A percentile compares a stretch with the other conserved stretches of the same genome.
These are phyloP conservation scores for Colletotrichum camelliae DNA, from an alignment of 2,329 filamentous ascomycete species.

Conservation along the genomic window DNA sequence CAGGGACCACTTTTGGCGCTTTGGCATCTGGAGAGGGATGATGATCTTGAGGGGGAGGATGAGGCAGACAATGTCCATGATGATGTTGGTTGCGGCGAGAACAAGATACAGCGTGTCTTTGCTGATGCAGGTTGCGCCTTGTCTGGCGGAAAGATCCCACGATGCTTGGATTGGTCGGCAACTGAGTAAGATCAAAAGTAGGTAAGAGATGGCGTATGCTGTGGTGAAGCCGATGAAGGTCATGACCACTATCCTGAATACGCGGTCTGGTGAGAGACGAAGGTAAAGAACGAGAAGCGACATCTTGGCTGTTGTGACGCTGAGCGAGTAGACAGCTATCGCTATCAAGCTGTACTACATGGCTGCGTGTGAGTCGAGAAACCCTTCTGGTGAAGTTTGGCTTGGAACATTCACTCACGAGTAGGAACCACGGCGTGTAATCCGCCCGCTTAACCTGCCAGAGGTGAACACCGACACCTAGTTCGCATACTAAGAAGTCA, in stretches of 20 bases:
- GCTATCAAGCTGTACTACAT: not conserved
- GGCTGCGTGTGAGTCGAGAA: not conserved
- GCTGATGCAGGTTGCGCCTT: not conserved
- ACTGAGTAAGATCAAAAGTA: constrained; percentile 23
- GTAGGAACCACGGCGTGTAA: not conserved
- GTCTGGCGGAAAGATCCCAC: not conserved
- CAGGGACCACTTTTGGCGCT: constrained; percentile 9
- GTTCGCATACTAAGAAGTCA: not conserved
- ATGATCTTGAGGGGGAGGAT: constrained; percentile 16
- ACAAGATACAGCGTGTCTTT: constrained; percentile 4
- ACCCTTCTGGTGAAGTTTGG: no score
- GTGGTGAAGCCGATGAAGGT: constrained; percentile 32
- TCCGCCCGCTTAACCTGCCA: constrained; percentile 11
- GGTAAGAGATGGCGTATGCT: constrained; percentile 31
- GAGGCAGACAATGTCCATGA: constrained; percentile 19
- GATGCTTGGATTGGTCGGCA: constrained; percentile 9
- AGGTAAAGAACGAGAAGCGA: constrained; percentile 19
- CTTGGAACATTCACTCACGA: not conserved
- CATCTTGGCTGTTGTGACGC: constrained; percentile 20
- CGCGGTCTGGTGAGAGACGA: constrained; percentile 29
- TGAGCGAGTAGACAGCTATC: constrained; percentile 10
- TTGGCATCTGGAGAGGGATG: constrained; percentile 16
- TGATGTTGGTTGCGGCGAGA: constrained; percentile 16
- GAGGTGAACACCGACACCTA: constrained; percentile 9
- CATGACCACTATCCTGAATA: constrained; percentile 34